Evolutionary conservation across 2,329 filamentous ascomycete genomes (phyloP).

Genomic region (Colletotrichum camelliae): DNA sequence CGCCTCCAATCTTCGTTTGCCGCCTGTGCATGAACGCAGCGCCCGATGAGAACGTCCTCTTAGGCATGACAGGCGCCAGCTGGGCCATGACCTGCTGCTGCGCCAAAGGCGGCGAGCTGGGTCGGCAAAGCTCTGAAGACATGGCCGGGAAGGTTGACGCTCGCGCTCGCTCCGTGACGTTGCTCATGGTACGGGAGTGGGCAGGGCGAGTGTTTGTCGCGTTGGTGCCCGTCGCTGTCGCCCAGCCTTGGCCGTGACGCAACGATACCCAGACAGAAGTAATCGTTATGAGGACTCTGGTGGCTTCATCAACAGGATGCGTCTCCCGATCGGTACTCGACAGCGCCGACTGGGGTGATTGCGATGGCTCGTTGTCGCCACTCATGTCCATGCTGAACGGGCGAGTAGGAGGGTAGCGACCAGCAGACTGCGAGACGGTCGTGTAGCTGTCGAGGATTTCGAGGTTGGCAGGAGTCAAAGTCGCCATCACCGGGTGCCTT

Average conservation of each 20-base stretch:
- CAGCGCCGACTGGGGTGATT: neutral
- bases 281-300: constrained; percentile 26
- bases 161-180: constrained; percentile 1
- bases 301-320: constrained; percentile 26
- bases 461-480: constrained; percentile 66
- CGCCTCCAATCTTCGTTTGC: constrained; percentile 15
- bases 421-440: constrained; percentile 55
- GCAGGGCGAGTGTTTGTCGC: neutral
- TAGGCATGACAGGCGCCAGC: neutral
- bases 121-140: neutral
- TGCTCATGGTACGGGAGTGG: constrained; percentile 1
- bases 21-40: constrained; percentile 29
- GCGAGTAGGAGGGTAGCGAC: constrained; percentile 52
- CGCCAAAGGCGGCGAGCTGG: neutral
- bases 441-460: constrained; percentile 74
- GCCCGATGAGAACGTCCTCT: constrained; percentile 26
- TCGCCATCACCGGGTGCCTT: constrained; percentile 77
- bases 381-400: constrained; percentile 27
- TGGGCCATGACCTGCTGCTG: neutral
- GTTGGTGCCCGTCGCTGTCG: neutral
- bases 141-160: constrained; percentile 15
- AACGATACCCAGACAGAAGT: constrained; percentile 30
- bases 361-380: constrained; percentile 15
- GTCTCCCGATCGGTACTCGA: constrained; percentile 6
- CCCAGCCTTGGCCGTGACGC: constrained; percentile 24